A percentile compares a stretch with the other conserved stretches of the same genome.
Conservation (phyloP, 768 basidiomycete genomes). For the Tylopilus rubrobrunneus region DNA sequence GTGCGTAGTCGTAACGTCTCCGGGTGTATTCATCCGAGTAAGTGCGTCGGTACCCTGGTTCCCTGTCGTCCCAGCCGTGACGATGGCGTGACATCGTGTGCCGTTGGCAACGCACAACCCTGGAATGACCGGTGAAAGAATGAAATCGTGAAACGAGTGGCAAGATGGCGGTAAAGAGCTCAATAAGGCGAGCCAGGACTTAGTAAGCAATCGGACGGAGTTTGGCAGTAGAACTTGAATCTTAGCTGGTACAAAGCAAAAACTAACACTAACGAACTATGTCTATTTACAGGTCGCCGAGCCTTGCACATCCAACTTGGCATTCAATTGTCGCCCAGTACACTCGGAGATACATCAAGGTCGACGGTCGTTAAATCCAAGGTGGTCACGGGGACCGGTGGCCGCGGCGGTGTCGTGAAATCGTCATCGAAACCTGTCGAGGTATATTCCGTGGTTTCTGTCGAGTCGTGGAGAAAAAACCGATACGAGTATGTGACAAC, state of each 20-base stretch:
- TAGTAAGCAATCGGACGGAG: no score
- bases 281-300: neutral
- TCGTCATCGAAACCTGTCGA: no score
- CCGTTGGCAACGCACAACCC: slow-evolving; percentile 6
- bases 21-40: slow-evolving; percentile 7
- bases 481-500: slow-evolving; percentile 19
- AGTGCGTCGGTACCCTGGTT: neutral
- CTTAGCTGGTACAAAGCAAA: no score
- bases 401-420: no score
- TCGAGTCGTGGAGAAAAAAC: neutral
- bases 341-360: neutral
- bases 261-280: no score
- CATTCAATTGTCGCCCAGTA: neutral
- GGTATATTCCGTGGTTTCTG: no score
- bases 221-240: no score
- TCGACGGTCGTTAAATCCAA: slow-evolving; percentile 5
- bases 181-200: no score
- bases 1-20: slow-evolving; percentile 5
- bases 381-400: neutral
- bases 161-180: neutral
- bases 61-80: slow-evolving; percentile 13
- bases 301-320: no score
- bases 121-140: slow-evolving; percentile 7
- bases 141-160: slow-evolving; percentile 14
- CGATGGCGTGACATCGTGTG: slow-evolving; percentile 15